Evolutionary conservation across 306 rosid species (phyloP), one percentile per base, ranked within the genome.

Genomic region (Fragaria nilgerrensis): DNA sequence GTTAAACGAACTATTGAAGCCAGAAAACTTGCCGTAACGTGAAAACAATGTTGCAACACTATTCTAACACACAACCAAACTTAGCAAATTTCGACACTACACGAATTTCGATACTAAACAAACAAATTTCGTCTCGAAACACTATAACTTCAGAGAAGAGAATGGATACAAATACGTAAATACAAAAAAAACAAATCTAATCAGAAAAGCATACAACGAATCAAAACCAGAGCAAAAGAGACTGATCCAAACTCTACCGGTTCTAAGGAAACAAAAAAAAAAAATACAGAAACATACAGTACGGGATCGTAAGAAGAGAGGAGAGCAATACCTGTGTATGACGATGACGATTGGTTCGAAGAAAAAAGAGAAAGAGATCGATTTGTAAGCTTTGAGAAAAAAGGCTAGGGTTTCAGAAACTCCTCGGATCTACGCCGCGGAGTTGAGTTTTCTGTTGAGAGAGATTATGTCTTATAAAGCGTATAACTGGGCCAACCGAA

Each of bases 361-460:
- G 64, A 19, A 65, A 55, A 23, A 75, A 74, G 75, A 63, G 68
- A 23, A 75, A 74, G 75, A 63, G 68, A 7, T 52, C 14, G 2
- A 20, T 70, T 39, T 6, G 27, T 0, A 32, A 3, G 36, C 36
- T n/a, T 19, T 34, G 29, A 1, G 19, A 68, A 56, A 36, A 39
- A 76, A 71, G 81, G 69, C 75, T 78, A 83, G 88, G 90, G 83
- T 85, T 84, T 84, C 91, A 89, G 89, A 82, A 84, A 81, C 93
- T 87, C 96, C 93, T 85, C 86, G 96, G 93, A 87, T 88, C 91
- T 87, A 87, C 62, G 77, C 93, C 90, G 89, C 87, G 90, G 90
- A 87, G 92, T 82, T 71, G 85, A 87, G 82, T 79, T 67, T 78
- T 72, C 56, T 56, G 68, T 37, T 76, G 78, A 73, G 47, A 74